A percentile compares a stretch with the other conserved stretches of the same genome.
phyloP scores from a whole-genome alignment of 805 yeast genomes.

The Hanseniaspora opuntiae region DNA sequence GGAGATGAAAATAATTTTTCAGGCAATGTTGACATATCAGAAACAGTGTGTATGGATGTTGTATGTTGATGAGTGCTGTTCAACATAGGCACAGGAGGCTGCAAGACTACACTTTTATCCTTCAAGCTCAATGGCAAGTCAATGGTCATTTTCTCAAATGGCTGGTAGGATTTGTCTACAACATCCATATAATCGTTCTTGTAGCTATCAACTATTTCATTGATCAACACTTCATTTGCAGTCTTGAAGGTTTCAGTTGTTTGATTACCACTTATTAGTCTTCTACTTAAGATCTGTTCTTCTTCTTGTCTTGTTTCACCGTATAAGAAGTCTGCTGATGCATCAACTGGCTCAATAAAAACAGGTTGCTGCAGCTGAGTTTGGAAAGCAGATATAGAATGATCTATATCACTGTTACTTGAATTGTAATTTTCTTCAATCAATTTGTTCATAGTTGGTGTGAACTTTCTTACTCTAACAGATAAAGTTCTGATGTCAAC shows the following conservation, averaged over 20 bases:
- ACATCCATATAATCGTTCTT: neutral
- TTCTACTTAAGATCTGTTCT: neutral
- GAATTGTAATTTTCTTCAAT: neutral
- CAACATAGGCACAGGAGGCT: neutral
- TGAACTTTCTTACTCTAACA: neutral
- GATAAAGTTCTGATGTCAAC: neutral
- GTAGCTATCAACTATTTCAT: constrained; percentile 9
- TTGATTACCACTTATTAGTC: neutral
- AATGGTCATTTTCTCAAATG: neutral
- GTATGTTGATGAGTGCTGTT: constrained; percentile 2
- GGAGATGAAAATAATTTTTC: constrained; percentile 10
- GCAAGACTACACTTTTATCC: neutral
- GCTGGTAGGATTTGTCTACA: neutral
- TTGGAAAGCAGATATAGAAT: neutral
- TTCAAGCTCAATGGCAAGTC: neutral
- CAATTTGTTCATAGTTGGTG: neutral
- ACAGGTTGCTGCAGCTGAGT: neutral
- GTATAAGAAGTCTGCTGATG: neutral
- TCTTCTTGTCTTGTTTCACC: constrained; percentile 7
- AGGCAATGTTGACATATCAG: constrained; percentile 9
- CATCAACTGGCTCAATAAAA: neutral
- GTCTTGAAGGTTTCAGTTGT: constrained; percentile 3
- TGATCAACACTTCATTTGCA: constrained; percentile 3
- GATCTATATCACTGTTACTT: neutral
- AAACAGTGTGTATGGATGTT: neutral